phyloP scores from a whole-genome alignment of 129 eudicot genomes.

The Tagetes patula region DNA sequence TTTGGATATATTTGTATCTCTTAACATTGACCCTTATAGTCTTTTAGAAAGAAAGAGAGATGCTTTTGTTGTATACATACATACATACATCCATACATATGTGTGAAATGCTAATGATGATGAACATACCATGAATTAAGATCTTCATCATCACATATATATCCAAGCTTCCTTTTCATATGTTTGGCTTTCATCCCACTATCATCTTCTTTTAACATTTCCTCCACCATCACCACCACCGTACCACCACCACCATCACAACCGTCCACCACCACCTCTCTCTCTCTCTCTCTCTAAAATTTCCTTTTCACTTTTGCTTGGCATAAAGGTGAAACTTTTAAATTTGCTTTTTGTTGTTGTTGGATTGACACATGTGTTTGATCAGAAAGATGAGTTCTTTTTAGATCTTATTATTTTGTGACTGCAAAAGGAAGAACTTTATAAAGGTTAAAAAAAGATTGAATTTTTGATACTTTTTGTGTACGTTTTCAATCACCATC shows the following conservation, averaged over 20 bases:
- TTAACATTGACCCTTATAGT: conserved; percentile 39
- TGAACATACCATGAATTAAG: conserved; percentile 33
- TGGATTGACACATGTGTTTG: conserved; percentile 36
- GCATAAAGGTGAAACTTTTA: conserved; percentile 34
- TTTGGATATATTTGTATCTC: conserved; percentile 41
- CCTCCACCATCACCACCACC: conserved; percentile 22
- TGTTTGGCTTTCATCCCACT: conserved; percentile 45
- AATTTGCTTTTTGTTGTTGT: conserved; percentile 45
- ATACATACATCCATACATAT: neutral
- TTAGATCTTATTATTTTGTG: conserved; percentile 28
- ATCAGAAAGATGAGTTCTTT: conserved; percentile 34
- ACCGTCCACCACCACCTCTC: conserved; percentile 18
- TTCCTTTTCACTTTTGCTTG: conserved; percentile 20
- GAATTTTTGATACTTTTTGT: conserved; percentile 11
- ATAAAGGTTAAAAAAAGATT: conserved; percentile 26
- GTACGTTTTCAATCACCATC: neutral
- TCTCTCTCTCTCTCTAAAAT: neutral
- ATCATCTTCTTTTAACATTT: conserved; percentile 28
- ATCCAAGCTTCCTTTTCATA: conserved; percentile 48
- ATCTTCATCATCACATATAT: conserved; percentile 37
- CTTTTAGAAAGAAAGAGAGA: conserved; percentile 29
- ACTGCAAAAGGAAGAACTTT: conserved; percentile 33
- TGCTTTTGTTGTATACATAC: conserved; percentile 23
- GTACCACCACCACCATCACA: conserved; percentile 17
- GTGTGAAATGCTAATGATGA: conserved; percentile 33